Conservation (phyloP, 108 stramenopile genomes). For the Cyclotella atomus region DNA sequence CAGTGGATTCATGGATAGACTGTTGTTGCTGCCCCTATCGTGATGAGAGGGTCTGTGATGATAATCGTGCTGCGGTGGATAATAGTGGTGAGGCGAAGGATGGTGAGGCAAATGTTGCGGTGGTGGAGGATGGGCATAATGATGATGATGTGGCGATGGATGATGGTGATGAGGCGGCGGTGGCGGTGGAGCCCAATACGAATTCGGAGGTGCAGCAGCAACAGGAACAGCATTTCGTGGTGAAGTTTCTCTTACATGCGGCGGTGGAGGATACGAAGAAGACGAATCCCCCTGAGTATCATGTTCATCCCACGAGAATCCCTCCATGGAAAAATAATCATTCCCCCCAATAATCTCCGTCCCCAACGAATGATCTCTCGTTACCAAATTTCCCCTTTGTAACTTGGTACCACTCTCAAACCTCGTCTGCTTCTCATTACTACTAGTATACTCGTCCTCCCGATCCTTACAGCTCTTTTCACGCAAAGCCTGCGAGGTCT, state of each 20-base stretch:
- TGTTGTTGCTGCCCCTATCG: conserved; percentile 6
- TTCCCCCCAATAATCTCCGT: conserved; percentile 58
- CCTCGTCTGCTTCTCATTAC: conserved; percentile 14
- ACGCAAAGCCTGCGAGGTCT: conserved; percentile 84
- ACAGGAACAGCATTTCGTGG: no score
- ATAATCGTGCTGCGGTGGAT: conserved; percentile 11
- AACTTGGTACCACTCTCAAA: conserved; percentile 58
- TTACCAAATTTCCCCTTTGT: conserved; percentile 44
- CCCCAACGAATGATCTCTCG: conserved; percentile 79
- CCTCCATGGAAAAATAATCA: conserved; percentile 57
- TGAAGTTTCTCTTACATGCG: conserved; percentile 50
- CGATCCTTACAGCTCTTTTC: conserved; percentile 79
- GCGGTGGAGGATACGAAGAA: conserved; percentile 25
- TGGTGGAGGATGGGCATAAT: conserved; percentile 11
- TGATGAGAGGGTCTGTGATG: conserved; percentile 7
- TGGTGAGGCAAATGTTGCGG: conserved; percentile 7
- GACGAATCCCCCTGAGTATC: conserved; percentile 7
- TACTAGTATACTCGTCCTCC: neutral
- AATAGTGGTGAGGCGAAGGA: conserved; percentile 12
- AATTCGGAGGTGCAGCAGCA: no score
- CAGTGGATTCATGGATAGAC: conserved; percentile 51
- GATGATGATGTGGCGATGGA: neutral
- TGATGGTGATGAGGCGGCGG: neutral
- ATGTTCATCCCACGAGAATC: conserved; percentile 76
- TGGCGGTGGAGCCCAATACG: neutral